Evolutionary conservation across 192 early-diverging fungal genomes (phyloP), one percentile per base, ranked within the genome.

Genomic region (Irineochytrium annulatum): DNA sequence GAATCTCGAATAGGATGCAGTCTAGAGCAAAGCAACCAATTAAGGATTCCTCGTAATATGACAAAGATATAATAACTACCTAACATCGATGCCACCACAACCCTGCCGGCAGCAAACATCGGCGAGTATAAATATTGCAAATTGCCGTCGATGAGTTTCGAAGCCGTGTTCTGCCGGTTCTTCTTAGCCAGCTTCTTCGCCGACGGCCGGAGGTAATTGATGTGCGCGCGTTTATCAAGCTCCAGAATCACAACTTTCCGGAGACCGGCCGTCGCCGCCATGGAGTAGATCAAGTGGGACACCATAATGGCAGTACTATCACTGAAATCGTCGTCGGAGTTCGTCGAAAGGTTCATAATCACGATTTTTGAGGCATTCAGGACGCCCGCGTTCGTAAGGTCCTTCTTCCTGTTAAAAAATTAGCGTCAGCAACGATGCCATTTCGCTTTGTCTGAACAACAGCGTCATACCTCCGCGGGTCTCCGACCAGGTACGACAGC

Each of bases 41-140:
- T 14, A 54, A 6, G 16, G 29, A 13, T 59, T 8, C 13, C 19
- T 54, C 5, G 17, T 5, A 20, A 51, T 13, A 8, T 14, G 20
- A 51, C 11, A 59, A 68, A 19, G 78, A 78, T 49, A 71, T 77
- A 1, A 87, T 67, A 0, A 85, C 71, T 19, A 45, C 78, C 79
- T 13, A 89, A 49, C 60, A 86, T 69, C 20, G 65, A 68, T 16
- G 74, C 76, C 1, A 71, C 70, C 1, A 89, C 64, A 8, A 86
- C 85, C 29, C 84, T 69, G 2, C 87, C 87, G 32, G 77, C 73
- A 2, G 83, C 87, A 73, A 81, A 89, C 5, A 81, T 69, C 4
- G 87, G 84, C 0, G 83, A 71, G 59, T 76, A 79, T 2, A 76
- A 56, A 53, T 75, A 74, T 43, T 34, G 33, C 1, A 55, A 69